These are phyloP conservation scores for Fraxinus dipetala DNA, from an alignment of 305 asterid genomes.

Conservation along the genomic window DNA sequence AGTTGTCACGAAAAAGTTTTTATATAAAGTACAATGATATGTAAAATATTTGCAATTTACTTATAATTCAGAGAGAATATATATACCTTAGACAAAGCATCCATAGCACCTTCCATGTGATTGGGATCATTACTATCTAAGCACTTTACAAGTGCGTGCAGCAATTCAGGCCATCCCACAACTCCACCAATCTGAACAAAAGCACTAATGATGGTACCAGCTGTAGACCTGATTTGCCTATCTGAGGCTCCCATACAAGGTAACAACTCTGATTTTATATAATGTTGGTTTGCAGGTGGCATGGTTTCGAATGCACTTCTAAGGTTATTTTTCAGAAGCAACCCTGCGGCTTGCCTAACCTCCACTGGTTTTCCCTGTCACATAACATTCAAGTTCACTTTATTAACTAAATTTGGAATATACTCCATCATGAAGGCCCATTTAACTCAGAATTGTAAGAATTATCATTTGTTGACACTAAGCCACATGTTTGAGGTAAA, in stretches of 20 bases:
- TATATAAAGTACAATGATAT: slow-evolving; percentile 4
- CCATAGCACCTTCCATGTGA: slow-evolving; percentile 99
- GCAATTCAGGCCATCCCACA: slow-evolving; percentile 89
- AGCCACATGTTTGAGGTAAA: neutral
- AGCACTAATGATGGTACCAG: slow-evolving; percentile 87
- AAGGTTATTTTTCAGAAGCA: slow-evolving; percentile 86
- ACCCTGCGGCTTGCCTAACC: slow-evolving; percentile 95
- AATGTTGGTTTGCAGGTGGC: slow-evolving; percentile 70
- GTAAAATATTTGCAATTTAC: neutral
- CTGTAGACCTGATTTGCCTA: slow-evolving; percentile 85
- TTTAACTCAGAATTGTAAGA: neutral
- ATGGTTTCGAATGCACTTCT: slow-evolving; percentile 52
- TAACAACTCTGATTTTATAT: slow-evolving; percentile 71
- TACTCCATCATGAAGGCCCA: neutral
- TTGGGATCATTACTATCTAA: slow-evolving; percentile 82
- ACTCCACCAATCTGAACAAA: slow-evolving; percentile 86
- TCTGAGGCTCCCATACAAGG: slow-evolving; percentile 88
- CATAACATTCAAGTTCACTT: slow-evolving; percentile 17
- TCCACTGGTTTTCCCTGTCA: slow-evolving; percentile 83
- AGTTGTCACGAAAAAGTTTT: neutral
- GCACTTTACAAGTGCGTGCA: slow-evolving; percentile 75
- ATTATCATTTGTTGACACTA: neutral
- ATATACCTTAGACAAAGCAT: slow-evolving; percentile 95
- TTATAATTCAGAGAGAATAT: slow-evolving; percentile 11
- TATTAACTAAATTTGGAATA: neutral